phyloP scores from a whole-genome alignment of 2,329 filamentous ascomycete genomes.

The Fusarium compactum region DNA sequence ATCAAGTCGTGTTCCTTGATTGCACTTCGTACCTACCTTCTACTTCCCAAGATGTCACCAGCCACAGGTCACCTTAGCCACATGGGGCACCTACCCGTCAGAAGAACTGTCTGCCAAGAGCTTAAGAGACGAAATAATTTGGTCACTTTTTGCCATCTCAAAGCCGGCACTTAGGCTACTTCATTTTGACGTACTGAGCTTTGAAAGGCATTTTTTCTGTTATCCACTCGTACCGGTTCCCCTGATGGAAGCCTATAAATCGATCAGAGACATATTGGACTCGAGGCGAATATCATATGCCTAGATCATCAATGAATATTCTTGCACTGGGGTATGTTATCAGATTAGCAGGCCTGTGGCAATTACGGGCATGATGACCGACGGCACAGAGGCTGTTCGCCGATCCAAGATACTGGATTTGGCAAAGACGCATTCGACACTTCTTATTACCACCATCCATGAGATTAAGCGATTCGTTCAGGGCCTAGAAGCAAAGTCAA shows the following conservation, averaged over 20 bases:
- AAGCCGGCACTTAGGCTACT: not conserved
- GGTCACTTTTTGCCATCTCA: not conserved
- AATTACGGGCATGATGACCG: slow-evolving; percentile 9
- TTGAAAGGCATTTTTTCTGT: not conserved
- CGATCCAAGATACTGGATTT: slow-evolving; percentile 34
- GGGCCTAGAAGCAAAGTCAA: slow-evolving; percentile 25
- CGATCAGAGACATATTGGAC: not conserved
- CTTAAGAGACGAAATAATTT: not conserved
- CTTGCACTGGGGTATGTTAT: not conserved
- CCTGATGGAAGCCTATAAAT: not conserved
- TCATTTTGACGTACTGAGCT: not conserved
- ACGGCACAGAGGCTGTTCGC: slow-evolving; percentile 10
- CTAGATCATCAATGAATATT: not conserved
- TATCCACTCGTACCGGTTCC: not conserved
- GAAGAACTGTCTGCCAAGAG: not conserved
- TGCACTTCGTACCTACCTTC: not conserved
- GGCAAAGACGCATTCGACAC: slow-evolving; percentile 20
- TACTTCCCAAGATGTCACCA: not conserved
- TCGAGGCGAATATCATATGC: not conserved
- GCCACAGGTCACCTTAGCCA: not conserved
- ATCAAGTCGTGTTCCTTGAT: not conserved
- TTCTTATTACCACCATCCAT: slow-evolving; percentile 7
- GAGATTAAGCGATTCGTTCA: slow-evolving; percentile 19
- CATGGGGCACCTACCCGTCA: not conserved
- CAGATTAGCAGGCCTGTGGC: not conserved